A percentile compares a stretch with the other conserved stretches of the same genome.
Conservation (phyloP, 2,329 filamentous ascomycete genomes). For the Pyrenophora seminiperda region DNA sequence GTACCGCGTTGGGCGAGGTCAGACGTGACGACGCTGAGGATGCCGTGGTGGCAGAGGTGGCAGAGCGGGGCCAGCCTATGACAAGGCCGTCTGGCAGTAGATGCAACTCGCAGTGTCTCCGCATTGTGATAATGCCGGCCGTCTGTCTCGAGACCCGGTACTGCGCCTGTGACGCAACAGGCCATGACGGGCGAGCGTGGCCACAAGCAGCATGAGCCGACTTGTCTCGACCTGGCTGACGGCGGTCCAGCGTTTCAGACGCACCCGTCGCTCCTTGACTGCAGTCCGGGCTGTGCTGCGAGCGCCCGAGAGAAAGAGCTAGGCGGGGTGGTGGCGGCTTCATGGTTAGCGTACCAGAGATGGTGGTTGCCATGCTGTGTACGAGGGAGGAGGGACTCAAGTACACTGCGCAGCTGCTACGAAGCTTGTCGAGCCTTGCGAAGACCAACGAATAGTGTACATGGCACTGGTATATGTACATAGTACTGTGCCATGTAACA, state of each 20-base stretch:
- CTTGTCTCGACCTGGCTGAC: slow-evolving; percentile 13
- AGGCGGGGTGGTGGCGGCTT: background rate
- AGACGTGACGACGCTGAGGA: slow-evolving; percentile 7
- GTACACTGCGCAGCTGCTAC: no score
- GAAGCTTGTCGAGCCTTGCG: no score
- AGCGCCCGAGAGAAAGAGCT: background rate
- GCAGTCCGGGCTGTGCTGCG: slow-evolving; percentile 11
- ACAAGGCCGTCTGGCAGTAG: slow-evolving; percentile 3
- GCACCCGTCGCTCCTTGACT: slow-evolving; percentile 5
- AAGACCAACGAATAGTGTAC: no score
- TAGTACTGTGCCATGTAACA: no score
- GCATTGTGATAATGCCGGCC: background rate
- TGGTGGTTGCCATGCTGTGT: background rate
- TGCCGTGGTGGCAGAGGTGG: slow-evolving; percentile 1
- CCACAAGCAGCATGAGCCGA: slow-evolving; percentile 13
- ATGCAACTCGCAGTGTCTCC: slow-evolving; percentile 25
- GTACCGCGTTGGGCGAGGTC: slow-evolving; percentile 4
- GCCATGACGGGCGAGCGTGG: slow-evolving; percentile 19
- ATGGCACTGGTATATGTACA: no score
- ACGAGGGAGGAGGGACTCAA: no score
- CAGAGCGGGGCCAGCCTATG: slow-evolving; percentile 1
- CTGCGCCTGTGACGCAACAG: slow-evolving; percentile 16
- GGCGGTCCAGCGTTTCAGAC: slow-evolving; percentile 21
- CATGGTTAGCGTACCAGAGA: background rate
- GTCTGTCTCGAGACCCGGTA: slow-evolving; percentile 21